Evolutionary conservation across 805 yeast genomes (phyloP).

Genomic region (Ogataea ganodermae): DNA sequence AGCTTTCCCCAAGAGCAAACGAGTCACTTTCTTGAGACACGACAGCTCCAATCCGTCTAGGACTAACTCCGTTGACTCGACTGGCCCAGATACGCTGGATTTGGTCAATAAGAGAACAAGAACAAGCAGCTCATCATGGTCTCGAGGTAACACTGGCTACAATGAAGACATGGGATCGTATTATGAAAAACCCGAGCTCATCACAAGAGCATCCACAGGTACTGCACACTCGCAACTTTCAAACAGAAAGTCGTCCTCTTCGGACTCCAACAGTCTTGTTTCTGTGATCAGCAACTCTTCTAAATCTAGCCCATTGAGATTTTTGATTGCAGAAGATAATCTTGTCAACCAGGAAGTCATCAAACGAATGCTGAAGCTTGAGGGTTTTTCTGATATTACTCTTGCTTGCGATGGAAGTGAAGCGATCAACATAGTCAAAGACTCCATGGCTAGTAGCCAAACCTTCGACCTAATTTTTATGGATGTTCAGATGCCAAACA

Average conservation of each 20-base stretch:
- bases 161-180: conserved; percentile 22
- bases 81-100: neutral
- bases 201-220: conserved; percentile 52
- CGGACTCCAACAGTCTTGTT: conserved; percentile 19
- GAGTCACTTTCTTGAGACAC: conserved; percentile 42
- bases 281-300: conserved; percentile 2
- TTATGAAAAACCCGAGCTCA: conserved; percentile 46
- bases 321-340: conserved; percentile 93
- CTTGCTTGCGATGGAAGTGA: conserved; percentile 91
- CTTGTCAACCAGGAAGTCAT: conserved; percentile 93
- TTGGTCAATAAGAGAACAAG: neutral
- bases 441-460: conserved; percentile 42
- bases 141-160: conserved; percentile 3
- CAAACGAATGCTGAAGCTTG: conserved; percentile 80
- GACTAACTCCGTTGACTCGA: neutral
- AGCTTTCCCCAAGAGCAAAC: conserved; percentile 51
- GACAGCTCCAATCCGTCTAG: too few relatives aligned
- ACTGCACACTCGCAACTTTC: conserved; percentile 44
- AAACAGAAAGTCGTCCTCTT: conserved; percentile 22
- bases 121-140: neutral
- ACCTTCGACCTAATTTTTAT: conserved; percentile 77
- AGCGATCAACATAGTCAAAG: conserved; percentile 69
- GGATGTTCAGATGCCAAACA: conserved; percentile 97
- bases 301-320: conserved; percentile 37
- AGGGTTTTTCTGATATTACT: conserved; percentile 70